Evolutionary conservation across 2,329 filamentous ascomycete species (phyloP), one percentile per base, ranked within the genome.

Genomic region (Fusarium denticulatum): DNA sequence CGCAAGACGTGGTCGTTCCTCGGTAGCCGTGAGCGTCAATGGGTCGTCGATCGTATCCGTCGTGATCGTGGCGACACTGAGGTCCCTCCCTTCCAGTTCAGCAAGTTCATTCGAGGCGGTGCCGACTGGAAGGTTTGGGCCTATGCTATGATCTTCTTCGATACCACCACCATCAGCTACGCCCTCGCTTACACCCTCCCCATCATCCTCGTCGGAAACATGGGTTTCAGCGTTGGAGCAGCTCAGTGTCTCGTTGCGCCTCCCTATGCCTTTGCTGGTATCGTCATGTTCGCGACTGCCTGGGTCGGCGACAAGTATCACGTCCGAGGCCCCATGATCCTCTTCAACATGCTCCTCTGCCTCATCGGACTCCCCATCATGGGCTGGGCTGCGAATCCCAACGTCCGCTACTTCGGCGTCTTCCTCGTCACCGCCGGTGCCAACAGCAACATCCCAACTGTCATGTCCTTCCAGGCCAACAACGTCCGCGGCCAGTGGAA

Each of bases 401-500:
- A 80, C 4, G 88, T 90, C 15, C 88, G 92, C 49, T 95, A 94
- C 81, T 90, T 94, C 70, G 93, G 93, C 61, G 88, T 94, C 64
- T 95, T 95, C 83, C 83, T 95, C 53, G 88, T 90, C n/a, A 92
- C 92, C 0, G 92, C 92, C 1, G 94, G 93, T 13, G 90, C 91
- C 72, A 95, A 95, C 81, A 88, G 91, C 73, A 96, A 96, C 79
- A 86, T 96, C 9, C 94, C 94, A 0, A 86, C 90, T 4, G 86
- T 90, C 50, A 90, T 97, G 85, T 88, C 93, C 1, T 96, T 94
- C 83, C 94, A 96, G 83, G 93, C 93, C 46, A 96, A 96, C 83
- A 97, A 97, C 82, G 92, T 97, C 78, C 91, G 93, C 60, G 94
- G 94, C 0, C 94, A 96, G 83, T 97, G 94, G 93, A 97, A 96